A percentile compares a stretch with the other conserved stretches of the same genome.
phyloP scores from a whole-genome alignment of 495 filamentous ascomycete genomes.

The Staphylotrichum longicolle region DNA sequence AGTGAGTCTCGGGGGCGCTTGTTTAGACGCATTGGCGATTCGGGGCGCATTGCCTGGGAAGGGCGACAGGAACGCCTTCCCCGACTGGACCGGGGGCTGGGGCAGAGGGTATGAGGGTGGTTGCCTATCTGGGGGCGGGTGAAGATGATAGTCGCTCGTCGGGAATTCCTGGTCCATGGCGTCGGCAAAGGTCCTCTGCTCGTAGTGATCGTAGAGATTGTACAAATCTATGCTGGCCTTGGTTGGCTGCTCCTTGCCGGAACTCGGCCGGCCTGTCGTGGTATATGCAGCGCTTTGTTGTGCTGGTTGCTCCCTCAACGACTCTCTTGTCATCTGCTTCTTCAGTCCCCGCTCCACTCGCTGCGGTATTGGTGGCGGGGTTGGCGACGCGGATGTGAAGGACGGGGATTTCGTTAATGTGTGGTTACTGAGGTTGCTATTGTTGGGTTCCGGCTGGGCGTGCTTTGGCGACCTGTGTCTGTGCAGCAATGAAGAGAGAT shows the following conservation, averaged over 20 bases:
- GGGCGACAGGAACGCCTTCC: conserved; percentile 24
- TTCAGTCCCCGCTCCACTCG: conserved; percentile 28
- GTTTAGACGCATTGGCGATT: conserved; percentile 20
- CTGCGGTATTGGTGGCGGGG: conserved; percentile 30
- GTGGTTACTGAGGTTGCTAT: conserved; percentile 30
- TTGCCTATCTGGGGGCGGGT: conserved; percentile 10
- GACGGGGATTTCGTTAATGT: conserved; percentile 43
- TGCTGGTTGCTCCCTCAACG: conserved; percentile 27
- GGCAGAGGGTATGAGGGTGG: conserved; percentile 20
- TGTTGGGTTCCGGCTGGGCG: conserved; percentile 23
- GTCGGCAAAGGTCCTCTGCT: conserved; percentile 47
- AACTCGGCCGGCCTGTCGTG: neutral
- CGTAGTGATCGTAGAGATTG: conserved; percentile 54
- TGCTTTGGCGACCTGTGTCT: conserved; percentile 23
- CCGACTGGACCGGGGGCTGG: conserved; percentile 9
- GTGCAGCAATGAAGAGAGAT: conserved; percentile 42
- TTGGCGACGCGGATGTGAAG: conserved; percentile 34
- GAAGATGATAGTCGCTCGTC: conserved; percentile 10
- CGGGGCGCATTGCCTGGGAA: conserved; percentile 17
- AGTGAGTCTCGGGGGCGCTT: conserved; percentile 7
- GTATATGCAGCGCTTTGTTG: conserved; percentile 8
- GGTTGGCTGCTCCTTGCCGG: conserved; percentile 19
- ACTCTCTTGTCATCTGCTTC: conserved; percentile 37
- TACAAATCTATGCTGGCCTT: conserved; percentile 36
- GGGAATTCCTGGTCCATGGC: conserved; percentile 36